Evolutionary conservation across 2,329 filamentous ascomycete species (phyloP), one percentile per base, ranked within the genome.

Genomic region (Alternaria sp.): DNA sequence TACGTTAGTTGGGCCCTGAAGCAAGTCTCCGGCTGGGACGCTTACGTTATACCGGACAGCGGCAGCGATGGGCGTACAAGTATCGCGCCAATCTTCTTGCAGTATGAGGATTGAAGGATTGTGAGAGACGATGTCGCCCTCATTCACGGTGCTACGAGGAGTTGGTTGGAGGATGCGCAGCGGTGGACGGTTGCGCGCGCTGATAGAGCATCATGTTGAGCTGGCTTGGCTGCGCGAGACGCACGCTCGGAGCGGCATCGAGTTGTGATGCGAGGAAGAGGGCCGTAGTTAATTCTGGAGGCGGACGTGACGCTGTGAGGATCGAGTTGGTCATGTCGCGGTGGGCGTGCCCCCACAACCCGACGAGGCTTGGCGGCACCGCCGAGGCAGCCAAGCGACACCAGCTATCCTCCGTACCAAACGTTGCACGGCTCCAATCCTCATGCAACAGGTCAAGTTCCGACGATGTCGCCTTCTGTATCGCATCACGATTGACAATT

Each of bases 21-120:
- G 33, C 15, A 10, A 6, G 4, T 4, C 33, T 10, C 33, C 15
- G 1, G 33, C 3, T 8, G 33, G 33, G 33, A 18, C 15, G 33
- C 33, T 4, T 41, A 41, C 33, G 15, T 2, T 41, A n/a, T 41
- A 41, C 15, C 8, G 33, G 3, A 41, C 2, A 1, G 8, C 33
- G 33, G 10, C 5, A 41, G 33, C 7, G 33, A 41, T 41, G 33
- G 15, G 3, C 15, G 10, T 41, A n/a, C 15, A 10, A 41, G 1
- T 10, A 3, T 41, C 0, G 15, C 2, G 33, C 33, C 2, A 8
- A 0, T 18, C 15, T n/a, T 41, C 2, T 0, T 10, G 3, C 2
- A 0, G 33, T 5, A 41, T 2, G 5, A 10, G 15, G 1, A 10
- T 2, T 9, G 33, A 4, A n/a, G 7, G 33, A 10, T 41, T 1